Base-by-base conservation (phyloP, 1,284 basidiomycete genomes). In the Malassezia psittaci region DNA sequence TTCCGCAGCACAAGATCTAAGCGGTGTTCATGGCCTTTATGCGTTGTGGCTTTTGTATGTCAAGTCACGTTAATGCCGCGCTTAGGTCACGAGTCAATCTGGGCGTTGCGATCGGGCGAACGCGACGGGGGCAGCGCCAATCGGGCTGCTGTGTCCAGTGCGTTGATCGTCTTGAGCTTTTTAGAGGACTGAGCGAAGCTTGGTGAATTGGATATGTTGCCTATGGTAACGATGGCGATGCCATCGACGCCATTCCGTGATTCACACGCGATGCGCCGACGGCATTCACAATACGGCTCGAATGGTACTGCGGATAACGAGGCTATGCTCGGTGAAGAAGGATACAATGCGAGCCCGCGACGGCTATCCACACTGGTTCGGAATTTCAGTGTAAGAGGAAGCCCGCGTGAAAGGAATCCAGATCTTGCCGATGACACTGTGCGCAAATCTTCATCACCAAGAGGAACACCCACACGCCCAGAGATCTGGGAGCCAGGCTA, bases 181-280 rank as follows among this genome's bases (percentile, higher is more conserved):
- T 29, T 29, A 29, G 24, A 29, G 38, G 38, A 39, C 8, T 19
- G 38, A 39, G n/a, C 24, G 24, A 19, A 39, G 38, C 38, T n/a
- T 29, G 24, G 24, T 7, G 24, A 29, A 29, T 29, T 29, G 24
- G 24, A 33, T 16, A 57, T 57, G 55, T 36, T 57, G 40, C 55
- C 55, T 1, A 57, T 57, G 55, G 48, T 57, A 29, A 34, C 50
- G 4, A 52, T 57, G 24, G 46, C 48, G 1, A 33, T 51, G 51
- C 55, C 55, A 21, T 46, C 55, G 16, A 32, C 55, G 32, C 41
- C 55, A 19, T 45, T 45, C 24, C 29, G 43, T 5, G 43, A 45
- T 10, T 16, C 43, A 12, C 43, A 45, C 29, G 43, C 43, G 18
- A 15, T 45, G 9, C 43, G 43, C 18, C 43, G 43, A 18, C 13